Percentiles rank a stretch among this genome's conserved stretches.
These are phyloP conservation scores for Pleurotus giganteus DNA, from an alignment of 768 basidiomycete genomes.

Conservation along the genomic window DNA sequence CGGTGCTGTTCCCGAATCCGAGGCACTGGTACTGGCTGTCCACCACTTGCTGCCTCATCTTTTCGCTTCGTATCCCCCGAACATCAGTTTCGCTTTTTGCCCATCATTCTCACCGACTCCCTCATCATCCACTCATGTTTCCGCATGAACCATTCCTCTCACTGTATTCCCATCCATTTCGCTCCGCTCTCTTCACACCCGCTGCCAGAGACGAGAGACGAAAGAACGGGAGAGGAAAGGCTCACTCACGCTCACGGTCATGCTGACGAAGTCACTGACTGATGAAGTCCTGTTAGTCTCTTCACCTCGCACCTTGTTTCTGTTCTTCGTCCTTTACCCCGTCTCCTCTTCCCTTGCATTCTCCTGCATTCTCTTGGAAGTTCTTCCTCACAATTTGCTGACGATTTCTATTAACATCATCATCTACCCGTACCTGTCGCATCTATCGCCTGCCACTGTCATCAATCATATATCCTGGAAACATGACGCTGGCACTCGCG, in stretches of 20 bases:
- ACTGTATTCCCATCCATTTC: not conserved
- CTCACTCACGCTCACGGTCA: not conserved
- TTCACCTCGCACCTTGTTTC: constrained; percentile 13
- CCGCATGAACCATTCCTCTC: not conserved
- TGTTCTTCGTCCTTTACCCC: constrained; percentile 18
- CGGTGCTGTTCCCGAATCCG: not conserved
- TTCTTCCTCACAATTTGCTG: constrained; percentile 5
- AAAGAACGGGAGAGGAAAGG: not conserved
- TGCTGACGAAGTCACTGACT: not conserved
- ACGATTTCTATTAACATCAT: constrained; percentile 1
- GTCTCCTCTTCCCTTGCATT: not conserved
- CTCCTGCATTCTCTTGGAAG: not conserved
- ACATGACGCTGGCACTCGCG: constrained; percentile 2
- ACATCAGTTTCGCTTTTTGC: not conserved
- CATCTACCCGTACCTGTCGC: not conserved
- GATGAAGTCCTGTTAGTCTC: constrained; percentile 8
- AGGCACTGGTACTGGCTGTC: not conserved
- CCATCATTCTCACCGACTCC: not conserved
- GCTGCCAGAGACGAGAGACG: too few species aligned
- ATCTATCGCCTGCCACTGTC: not conserved
- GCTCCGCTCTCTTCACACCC: not conserved
- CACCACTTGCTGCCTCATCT: not conserved
- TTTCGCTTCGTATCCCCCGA: not conserved
- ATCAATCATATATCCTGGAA: not conserved
- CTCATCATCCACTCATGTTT: not conserved